Base-by-base conservation (phyloP, 208 protist species). In the Acanthamoeba lenticulata region DNA sequence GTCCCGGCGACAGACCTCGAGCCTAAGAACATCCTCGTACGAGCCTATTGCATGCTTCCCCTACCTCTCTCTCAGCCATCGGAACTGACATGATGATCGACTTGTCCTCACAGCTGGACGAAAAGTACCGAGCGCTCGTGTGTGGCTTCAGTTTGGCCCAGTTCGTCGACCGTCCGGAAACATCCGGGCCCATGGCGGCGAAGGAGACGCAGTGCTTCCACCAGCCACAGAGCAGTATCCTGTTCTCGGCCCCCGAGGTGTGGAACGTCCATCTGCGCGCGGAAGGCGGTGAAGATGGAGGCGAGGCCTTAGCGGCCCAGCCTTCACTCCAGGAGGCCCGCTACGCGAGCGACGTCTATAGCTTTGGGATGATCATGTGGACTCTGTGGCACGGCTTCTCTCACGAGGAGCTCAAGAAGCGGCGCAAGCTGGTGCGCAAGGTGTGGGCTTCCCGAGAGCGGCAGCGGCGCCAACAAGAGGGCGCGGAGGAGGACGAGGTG, bases 91-190 rank as follows among this genome's bases (percentile, higher is more conserved):
- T n/a, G n/a, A 57, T 57, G 4, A 13, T 0, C 5, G 49, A 27
- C 19, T 57, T 21, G 49, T 57, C 19, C 0, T 57, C 6, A 36
- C 32, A 72, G 62, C 32, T 72, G 62, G 62, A 72, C 62, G 32
- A n/a, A 13, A 72, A 72, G 62, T 72, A 72, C 32, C 62, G 62
- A 38, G 62, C 62, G 13, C 27, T 72, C 11, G 24, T 72, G 62
- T 72, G 62, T n/a, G 62, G 62, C 19, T 72, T 72, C 62, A 72
- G 62, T n/a, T n/a, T 72, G 62, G 62, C 62, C 24, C 62, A n/a
- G 32, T 72, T 29, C 5, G 62, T 36, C 13, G 32, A 72, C 62
- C 29, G 32, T 72, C 62, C 2, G 27, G 62, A n/a, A n/a, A n/a
- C 49, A 21, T 13, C 13, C 47, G 62, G 27, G 24, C 19, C 62